These are phyloP conservation scores for Saccharomyces hybrid DNA, from an alignment of 1,139 yeast genomes.

Conservation along the genomic window DNA sequence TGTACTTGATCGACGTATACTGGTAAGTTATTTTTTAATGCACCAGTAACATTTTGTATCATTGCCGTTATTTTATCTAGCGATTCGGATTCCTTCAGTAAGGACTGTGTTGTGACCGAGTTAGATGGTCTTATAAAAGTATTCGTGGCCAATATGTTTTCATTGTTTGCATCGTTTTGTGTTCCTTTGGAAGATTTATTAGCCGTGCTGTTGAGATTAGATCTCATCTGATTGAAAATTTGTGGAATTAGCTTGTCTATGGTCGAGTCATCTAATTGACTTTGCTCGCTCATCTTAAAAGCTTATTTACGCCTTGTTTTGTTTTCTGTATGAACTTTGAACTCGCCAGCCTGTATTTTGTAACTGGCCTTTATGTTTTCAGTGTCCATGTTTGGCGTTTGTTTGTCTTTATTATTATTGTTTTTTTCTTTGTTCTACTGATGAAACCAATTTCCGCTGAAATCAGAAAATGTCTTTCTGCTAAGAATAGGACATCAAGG, in stretches of 20 bases:
- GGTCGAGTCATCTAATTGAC: conserved; percentile 12
- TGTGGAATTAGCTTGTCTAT: conserved; percentile 26
- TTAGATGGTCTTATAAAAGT: neutral
- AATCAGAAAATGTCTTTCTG: neutral
- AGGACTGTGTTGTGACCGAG: conserved; percentile 25
- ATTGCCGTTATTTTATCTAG: conserved; percentile 27
- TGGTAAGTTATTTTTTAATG: conserved; percentile 17
- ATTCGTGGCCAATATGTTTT: neutral
- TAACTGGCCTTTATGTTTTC: neutral
- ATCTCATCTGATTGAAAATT: conserved; percentile 13
- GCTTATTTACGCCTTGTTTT: neutral
- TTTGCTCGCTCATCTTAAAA: neutral
- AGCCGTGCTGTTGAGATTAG: neutral
- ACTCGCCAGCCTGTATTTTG: neutral
- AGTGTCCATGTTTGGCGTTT: neutral
- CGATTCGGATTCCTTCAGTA: conserved; percentile 24
- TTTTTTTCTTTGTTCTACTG: conserved; percentile 1
- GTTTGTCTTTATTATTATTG: neutral
- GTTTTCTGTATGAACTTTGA: neutral
- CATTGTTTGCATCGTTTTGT: neutral
- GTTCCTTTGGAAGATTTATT: conserved; percentile 2
- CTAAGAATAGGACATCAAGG: neutral
- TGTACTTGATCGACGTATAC: conserved; percentile 22
- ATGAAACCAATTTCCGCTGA: neutral
- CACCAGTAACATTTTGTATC: conserved; percentile 21